Evolutionary conservation across 2,329 filamentous ascomycete species (phyloP), one percentile per base, ranked within the genome.

Genomic region (Gyromitra esculenta): DNA sequence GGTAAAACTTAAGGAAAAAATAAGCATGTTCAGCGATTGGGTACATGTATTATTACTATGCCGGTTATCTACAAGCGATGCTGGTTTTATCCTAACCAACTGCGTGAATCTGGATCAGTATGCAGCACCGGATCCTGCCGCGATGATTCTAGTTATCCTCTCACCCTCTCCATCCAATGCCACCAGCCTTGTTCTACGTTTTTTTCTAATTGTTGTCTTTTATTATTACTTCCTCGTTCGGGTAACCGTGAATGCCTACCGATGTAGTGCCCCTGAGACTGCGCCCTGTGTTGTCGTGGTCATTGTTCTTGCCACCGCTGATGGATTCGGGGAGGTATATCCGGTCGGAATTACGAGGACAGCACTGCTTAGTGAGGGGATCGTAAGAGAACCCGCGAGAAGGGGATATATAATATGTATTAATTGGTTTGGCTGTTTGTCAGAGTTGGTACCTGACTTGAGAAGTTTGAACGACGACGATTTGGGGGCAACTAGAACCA

Each of bases 291-390:
- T 15, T 56, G 25, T 35, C n/a, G 2, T 31, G 2, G 25, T 31
- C 25, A 39, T 8, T 13, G 39, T 31, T 64, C 43, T 56, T 43
- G 35, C 35, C 50, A 57, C 50, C 15, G 35, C 25, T 31, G n/a
- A 15, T 15, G 11, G 54, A 18, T 67, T 45, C 21, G 18, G 48
- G 64, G 64, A 67, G 64, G 64, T 67, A 56, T 67, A 57, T 54
- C 63, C 63, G 63, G 13, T 25, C 25, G 25, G 45, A 54, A 66
- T 43, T 57, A 35, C 25, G 50, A 52, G 18, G 50, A 6, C 50
- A 18, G 50, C 1, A n/a, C 13, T n/a, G 62, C 9, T 41, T 65
- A 65, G 43, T 39, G 25, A 4, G 9, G 15, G 31, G 8, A 39
- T 11, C 25, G n/a, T 6, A 31, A 15, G 11, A 50, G 43, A 45